Evolutionary conservation across 805 yeast genomes (phyloP).

Genomic region (Saccharomycopsis oosterbeekiorum): DNA sequence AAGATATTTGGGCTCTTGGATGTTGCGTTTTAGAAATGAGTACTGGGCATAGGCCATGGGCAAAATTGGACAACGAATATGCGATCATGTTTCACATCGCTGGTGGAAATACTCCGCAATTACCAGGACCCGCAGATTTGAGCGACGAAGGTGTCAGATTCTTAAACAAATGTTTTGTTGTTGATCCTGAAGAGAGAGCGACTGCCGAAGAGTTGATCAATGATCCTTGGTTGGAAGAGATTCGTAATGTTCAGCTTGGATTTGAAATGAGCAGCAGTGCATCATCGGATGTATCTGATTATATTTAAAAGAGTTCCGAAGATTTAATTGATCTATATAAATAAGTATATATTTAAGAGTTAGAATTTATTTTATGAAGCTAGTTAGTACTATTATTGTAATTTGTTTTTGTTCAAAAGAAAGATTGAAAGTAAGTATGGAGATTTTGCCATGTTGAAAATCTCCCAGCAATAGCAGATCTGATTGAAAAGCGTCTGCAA

Average conservation of each 20-base stretch:
- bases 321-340: neutral
- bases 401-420: too few species aligned
- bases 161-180: constrained; percentile 65
- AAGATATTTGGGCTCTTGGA: constrained; percentile 94
- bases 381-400: too few species aligned
- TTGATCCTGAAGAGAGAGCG: constrained; percentile 71
- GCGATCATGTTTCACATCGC: constrained; percentile 98
- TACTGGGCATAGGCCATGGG: constrained; percentile 95
- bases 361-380: too few species aligned
- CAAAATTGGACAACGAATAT: constrained; percentile 92
- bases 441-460: neutral
- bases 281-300: neutral
- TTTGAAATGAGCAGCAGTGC: constrained; percentile 3
- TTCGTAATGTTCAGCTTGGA: constrained; percentile 5
- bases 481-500: neutral
- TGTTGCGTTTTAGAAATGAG: constrained; percentile 96
- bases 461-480: neutral
- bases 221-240: constrained; percentile 62
- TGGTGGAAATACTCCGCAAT: constrained; percentile 81
- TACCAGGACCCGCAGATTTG: constrained; percentile 72
- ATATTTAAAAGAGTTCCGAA: neutral
- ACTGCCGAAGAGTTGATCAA: constrained; percentile 75
- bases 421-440: too few species aligned
- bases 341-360: too few species aligned
- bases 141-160: constrained; percentile 65